These are phyloP conservation scores for Cryptococcus sp. DNA, from an alignment of 1,284 basidiomycete genomes.

Conservation along the genomic window DNA sequence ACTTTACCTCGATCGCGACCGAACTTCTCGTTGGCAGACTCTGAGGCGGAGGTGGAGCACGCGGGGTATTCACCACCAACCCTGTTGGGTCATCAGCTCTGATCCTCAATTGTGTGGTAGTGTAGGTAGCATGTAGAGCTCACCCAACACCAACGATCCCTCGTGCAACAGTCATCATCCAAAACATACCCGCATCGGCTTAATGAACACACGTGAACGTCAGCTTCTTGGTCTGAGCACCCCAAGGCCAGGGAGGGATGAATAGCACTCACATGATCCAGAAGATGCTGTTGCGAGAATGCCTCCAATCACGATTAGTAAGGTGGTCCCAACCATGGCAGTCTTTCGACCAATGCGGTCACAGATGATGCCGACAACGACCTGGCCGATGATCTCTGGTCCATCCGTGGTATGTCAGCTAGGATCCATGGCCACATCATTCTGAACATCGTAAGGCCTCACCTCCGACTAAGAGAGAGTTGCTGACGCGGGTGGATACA, in stretches of 20 bases:
- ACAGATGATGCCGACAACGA: conserved; percentile 58
- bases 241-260: neutral
- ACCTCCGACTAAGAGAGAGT: conserved; percentile 66
- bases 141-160: conserved; percentile 66
- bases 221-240: neutral
- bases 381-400: conserved; percentile 32
- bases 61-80: conserved; percentile 76
- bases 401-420: too few species aligned
- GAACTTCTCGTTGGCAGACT: conserved; percentile 70
- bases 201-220: neutral
- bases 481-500: conserved; percentile 68
- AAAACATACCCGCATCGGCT: conserved; percentile 59
- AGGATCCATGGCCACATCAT: too few species aligned
- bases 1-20: conserved; percentile 63
- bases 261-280: conserved; percentile 50
- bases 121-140: too few species aligned
- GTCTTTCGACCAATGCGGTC: conserved; percentile 69
- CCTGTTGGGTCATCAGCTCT: neutral
- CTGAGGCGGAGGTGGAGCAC: conserved; percentile 63
- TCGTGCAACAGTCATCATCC: conserved; percentile 67
- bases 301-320: conserved; percentile 67
- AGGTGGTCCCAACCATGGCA: conserved; percentile 66
- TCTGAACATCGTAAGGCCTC: neutral
- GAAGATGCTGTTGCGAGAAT: conserved; percentile 68
- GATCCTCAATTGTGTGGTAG: too few species aligned